A percentile compares a stretch with the other conserved stretches of the same genome.
Conservation (phyloP, 1,139 yeast species). For the Suhomyces coccinellae region DNA sequence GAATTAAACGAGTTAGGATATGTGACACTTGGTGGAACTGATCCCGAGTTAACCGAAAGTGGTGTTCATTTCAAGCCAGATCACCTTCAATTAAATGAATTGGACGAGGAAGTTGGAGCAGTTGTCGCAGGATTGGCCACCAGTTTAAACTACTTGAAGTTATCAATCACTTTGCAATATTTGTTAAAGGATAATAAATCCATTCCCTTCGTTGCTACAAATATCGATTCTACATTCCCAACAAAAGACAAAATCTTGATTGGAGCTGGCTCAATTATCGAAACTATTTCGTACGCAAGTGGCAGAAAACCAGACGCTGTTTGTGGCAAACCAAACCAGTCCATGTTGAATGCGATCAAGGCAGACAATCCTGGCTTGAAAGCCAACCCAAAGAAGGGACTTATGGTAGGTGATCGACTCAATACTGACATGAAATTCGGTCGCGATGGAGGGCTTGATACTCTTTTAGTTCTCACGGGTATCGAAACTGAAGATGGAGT, state of each 20-base stretch:
- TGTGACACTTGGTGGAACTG: conserved; percentile 44
- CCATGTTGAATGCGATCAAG: conserved; percentile 88
- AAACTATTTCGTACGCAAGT: conserved; percentile 72
- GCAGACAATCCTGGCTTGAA: conserved; percentile 54
- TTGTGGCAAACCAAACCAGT: conserved; percentile 89
- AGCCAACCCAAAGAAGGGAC: conserved; percentile 60
- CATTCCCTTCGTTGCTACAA: conserved; percentile 87
- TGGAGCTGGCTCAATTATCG: conserved; percentile 93
- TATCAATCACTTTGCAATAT: conserved; percentile 81
- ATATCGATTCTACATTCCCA: conserved; percentile 93
- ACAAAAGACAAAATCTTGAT: conserved; percentile 81
- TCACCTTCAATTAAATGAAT: conserved; percentile 34
- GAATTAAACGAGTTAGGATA: conserved; percentile 47
- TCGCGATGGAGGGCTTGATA: conserved; percentile 75
- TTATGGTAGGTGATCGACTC: conserved; percentile 94
- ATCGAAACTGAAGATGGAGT: conserved; percentile 74
- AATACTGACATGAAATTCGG: conserved; percentile 97
- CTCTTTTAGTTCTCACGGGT: conserved; percentile 86
- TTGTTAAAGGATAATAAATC: conserved; percentile 58
- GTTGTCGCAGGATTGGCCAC: conserved; percentile 87
- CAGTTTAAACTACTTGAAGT: conserved; percentile 73
- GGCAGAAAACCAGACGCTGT: conserved; percentile 67
- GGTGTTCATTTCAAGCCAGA: conserved; percentile 39
- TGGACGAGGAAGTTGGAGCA: conserved; percentile 78
- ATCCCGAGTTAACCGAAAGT: conserved; percentile 28